Base-by-base conservation (phyloP, 306 rosid genomes). In the Cucurbita moschata region DNA sequence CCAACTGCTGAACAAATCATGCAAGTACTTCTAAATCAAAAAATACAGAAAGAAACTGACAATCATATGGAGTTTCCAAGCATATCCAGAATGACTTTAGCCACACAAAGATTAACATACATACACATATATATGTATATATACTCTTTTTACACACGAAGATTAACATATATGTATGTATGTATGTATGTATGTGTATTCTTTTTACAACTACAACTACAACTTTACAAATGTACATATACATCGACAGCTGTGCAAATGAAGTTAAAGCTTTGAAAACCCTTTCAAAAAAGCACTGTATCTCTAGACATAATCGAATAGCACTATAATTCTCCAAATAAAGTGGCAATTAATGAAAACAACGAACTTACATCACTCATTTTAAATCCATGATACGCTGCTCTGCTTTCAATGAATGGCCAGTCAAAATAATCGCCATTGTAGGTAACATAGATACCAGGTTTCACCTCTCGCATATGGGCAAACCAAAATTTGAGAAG, bases 371-470 rank as follows among this genome's bases (percentile, higher is more conserved):
- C 98, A 84, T 90, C 97, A 82, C 83, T 81, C 90, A 94, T 88
- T 87, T 89, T 90, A 4, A 89, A 56, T 59, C 98, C 98, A 74
- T 87, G 96, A 87, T 83, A 85, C 13, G 86, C 77, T 66, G 98
- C 97, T 87, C 98, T 87, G 71, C 82, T 83, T 80, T 94, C 98
- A 84, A 94, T 60, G 86, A 94, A 94, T 74, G 97, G 98, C 97
- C 98, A 94, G 78, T 94, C 98, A 67, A 94, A 94, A 83, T 75
- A 94, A 82, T 94, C 98, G 75, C 97, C 98, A 44, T 94, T 94
- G 75, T 94, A 94, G 0, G 98, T 94, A 79, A 94, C 97, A 49
- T 94, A 94, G 65, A 94, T 90, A 71, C 98, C 96, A 81, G 98
- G 98, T 78, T 94, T 90, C 83, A 89, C 89, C 80, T 90, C 96